Evolutionary conservation across 2,329 filamentous ascomycete genomes (phyloP), one percentile per base, ranked within the genome.

Genomic region (Arthrocladium fulminans): DNA sequence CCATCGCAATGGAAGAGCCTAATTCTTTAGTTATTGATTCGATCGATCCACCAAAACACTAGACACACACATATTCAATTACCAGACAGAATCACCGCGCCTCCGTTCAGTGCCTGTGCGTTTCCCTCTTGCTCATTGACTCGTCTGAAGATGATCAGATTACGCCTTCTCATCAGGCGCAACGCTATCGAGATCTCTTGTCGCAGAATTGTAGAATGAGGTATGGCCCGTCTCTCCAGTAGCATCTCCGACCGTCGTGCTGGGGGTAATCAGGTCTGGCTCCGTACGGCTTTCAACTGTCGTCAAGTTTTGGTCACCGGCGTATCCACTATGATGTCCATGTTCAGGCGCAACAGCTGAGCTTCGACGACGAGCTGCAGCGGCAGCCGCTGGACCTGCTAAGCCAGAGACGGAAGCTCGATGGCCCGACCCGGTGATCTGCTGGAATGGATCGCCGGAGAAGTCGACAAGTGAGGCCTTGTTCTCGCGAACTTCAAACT

Each of bases 271-370:
- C 42, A 39, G 51, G 45, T 40, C 54, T 49, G 12, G 53, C 53
- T 53, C 55, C 2, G 30, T 41, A 27, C 51, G 45, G 39, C 55
- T 57, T 27, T 53, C 47, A 22, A 58, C 55, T 3, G 56, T 27
- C 20, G 40, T 51, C 30, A 58, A 50, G 24, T 41, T 51, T 7
- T 57, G 34, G 10, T 50, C 52, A 27, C 53, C 50, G n/a, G 17
- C 24, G 22, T 53, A 56, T 12, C 54, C 51, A 35, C 47, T 52
- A 37, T 53, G 51, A 30, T 46, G 45, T 39, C 40, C 34, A 2
- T 45, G 20, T 13, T 56, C 56, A 10, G 56, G 56, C 8, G 54
- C 56, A 9, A 57, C 51, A n/a, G 56, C 56, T 10, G 56, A 58
- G 38, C 54, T 56, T 39, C 54, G 52, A 15, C 56, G 54, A 19